phyloP scores from a whole-genome alignment of 1,139 yeast genomes.

The Wickerhamomyces sp. region DNA sequence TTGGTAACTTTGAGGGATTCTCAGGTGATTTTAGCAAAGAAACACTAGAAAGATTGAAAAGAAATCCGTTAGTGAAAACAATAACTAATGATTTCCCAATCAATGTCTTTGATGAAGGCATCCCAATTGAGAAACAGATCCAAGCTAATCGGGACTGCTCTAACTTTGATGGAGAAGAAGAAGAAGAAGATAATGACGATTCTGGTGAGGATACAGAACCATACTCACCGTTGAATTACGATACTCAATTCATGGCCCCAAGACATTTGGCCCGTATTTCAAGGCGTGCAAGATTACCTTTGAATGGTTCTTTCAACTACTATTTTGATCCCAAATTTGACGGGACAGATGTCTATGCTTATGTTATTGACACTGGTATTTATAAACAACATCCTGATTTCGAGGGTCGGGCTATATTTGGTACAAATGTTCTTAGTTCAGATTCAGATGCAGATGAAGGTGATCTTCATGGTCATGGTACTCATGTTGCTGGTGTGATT shows the following conservation, averaged over 20 bases:
- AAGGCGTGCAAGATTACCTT: conserved; percentile 38
- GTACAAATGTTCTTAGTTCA: conserved; percentile 53
- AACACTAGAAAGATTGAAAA: conserved; percentile 42
- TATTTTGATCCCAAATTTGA: conserved; percentile 35
- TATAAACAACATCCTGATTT: conserved; percentile 52
- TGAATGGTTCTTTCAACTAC: conserved; percentile 27
- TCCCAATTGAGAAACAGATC: neutral
- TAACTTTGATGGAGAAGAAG: conserved; percentile 20
- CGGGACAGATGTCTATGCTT: conserved; percentile 53
- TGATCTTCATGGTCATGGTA: conserved; percentile 67
- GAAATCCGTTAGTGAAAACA: conserved; percentile 48
- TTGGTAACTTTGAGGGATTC: conserved; percentile 64
- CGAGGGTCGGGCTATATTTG: conserved; percentile 48
- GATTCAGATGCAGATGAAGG: conserved; percentile 57
- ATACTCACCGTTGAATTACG: conserved; percentile 8
- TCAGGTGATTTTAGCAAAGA: conserved; percentile 53
- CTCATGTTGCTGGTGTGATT: conserved; percentile 84
- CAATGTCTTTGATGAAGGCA: conserved; percentile 41
- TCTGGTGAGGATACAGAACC: conserved; percentile 1
- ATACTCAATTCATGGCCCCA: conserved; percentile 52
- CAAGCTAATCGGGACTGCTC: neutral
- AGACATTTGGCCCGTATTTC: conserved; percentile 66
- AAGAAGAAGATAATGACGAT: neutral
- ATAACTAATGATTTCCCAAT: conserved; percentile 55
- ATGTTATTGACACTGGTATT: conserved; percentile 68